A percentile compares a stretch with the other conserved stretches of the same genome.
These are phyloP conservation scores for Persicaria tinctoria DNA, from an alignment of 148 eudicot species.

Conservation along the genomic window DNA sequence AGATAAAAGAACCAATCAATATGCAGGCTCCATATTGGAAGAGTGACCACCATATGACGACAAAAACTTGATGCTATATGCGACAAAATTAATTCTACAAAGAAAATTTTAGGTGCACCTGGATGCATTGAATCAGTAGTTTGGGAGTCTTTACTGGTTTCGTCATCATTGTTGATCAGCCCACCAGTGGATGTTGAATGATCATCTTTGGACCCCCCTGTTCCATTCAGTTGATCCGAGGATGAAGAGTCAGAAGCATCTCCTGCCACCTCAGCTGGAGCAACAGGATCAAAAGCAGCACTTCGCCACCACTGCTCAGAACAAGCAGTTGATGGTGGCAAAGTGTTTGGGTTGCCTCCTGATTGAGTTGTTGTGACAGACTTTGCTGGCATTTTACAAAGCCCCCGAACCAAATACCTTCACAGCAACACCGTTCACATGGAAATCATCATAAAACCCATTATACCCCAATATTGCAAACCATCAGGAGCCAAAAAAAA, in stretches of 20 bases:
- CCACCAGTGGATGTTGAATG: constrained; percentile 46
- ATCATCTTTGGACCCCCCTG: constrained; percentile 35
- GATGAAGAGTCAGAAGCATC: constrained; percentile 40
- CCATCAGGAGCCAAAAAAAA: too few species aligned
- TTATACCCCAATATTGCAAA: too few species aligned
- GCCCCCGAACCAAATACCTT: neutral
- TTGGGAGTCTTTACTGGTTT: constrained; percentile 40
- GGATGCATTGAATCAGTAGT: constrained; percentile 26
- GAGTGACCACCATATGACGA: too few species aligned
- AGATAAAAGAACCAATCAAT: too few species aligned
- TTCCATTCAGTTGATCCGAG: constrained; percentile 24
- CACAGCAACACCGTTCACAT: too few species aligned
- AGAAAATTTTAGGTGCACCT: constrained; percentile 23
- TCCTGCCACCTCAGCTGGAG: constrained; percentile 29
- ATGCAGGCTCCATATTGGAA: too few species aligned
- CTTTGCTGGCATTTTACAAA: constrained; percentile 58
- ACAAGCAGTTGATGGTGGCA: constrained; percentile 32
- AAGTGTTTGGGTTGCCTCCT: constrained; percentile 8
- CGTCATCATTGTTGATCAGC: constrained; percentile 46
- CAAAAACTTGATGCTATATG: too few species aligned
- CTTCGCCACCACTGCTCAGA: constrained; percentile 61
- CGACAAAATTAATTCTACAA: too few species aligned
- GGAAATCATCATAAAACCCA: too few species aligned
- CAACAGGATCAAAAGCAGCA: constrained; percentile 28
- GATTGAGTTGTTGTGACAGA: constrained; percentile 27